Conservation (phyloP, 2,329 filamentous ascomycete species). For the Pochonia chlamydosporia region DNA sequence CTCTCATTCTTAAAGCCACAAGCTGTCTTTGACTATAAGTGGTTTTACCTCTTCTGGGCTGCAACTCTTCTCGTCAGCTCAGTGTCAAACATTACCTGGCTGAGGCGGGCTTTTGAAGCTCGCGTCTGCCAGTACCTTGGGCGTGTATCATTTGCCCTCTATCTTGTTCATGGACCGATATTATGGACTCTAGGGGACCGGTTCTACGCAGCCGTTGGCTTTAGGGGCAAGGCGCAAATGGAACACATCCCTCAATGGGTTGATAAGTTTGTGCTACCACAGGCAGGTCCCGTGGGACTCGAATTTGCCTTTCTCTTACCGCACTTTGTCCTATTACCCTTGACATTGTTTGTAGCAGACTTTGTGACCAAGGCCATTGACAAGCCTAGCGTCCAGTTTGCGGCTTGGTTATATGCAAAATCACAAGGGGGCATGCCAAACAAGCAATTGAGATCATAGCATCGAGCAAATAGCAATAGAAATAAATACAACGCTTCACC, state of each 20-base stretch:
- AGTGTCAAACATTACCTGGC: conserved; percentile 50
- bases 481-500: conserved; percentile 5
- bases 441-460: conserved; percentile 9
- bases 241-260: conserved; percentile 51
- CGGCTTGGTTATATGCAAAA: conserved; percentile 50
- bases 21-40: conserved; percentile 60
- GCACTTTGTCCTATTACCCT: conserved; percentile 53
- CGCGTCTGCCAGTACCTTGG: conserved; percentile 57
- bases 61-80: conserved; percentile 50
- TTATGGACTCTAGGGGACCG: conserved; percentile 56
- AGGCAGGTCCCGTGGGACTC: conserved; percentile 51
- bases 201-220: conserved; percentile 57
- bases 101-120: conserved; percentile 53
- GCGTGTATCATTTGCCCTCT: conserved; percentile 55
- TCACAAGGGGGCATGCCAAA: conserved; percentile 23
- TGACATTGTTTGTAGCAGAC: conserved; percentile 54
- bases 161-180: conserved; percentile 59
- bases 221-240: conserved; percentile 40
- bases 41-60: conserved; percentile 62
- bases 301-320: conserved; percentile 54
- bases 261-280: conserved; percentile 48
- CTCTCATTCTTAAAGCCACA: conserved; percentile 58
- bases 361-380: conserved; percentile 51
- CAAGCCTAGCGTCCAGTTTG: conserved; percentile 53
- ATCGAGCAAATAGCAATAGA: conserved; percentile 6